Base-by-base conservation (phyloP, 2,329 filamentous ascomycete genomes). In the Fusarium mundagurra region DNA sequence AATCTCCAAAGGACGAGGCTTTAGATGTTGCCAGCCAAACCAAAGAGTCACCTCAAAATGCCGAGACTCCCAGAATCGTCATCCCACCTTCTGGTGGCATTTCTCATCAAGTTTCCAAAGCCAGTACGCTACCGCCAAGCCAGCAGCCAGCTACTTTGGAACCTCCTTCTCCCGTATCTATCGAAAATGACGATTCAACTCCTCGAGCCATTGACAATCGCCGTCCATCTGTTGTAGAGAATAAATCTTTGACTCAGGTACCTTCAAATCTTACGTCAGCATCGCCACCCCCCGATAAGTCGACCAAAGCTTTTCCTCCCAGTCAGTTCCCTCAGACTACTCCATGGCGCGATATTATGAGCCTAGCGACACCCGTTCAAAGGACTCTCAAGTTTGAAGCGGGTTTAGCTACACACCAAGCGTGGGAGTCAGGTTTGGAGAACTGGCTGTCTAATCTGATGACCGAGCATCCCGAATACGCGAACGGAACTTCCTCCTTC, bases 321-420 rank as follows among this genome's bases (percentile, higher is more conserved):
- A 62, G 68, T 22, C 70, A 68, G 24, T 64, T 69, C 50, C 72
- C 78, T 17, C 78, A 78, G 53, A 84, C 89, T 43, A 86, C 88
- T 72, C 85, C 88, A 4, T 95, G 97, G 82, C 90, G 91, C 58
- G 93, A 97, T 66, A 97, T 98, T 69, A 87, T 94, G 77, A 90
- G 89, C 14, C 86, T 96, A 57, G 86, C 89, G 22, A 90, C 89
- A 5, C 82, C 91, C 1, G 82, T 87, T 20, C 92, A 96, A 74
- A 91, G 95, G 27, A 93, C 96, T 68, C 85, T 88, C 48, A 92
- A 91, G 20, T 97, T 93, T 80, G 89, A 94, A 67, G 89, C 92
- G 66, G 92, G 93, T 0, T 89, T 94, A 50, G 84, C 89, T 22
- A 89, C 93, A 51, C 94, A 95, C 81, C 91, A 92, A 1, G 82